Evolutionary conservation across 768 basidiomycete genomes (phyloP), one percentile per base, ranked within the genome.

Genomic region (Asterophora parasitica): DNA sequence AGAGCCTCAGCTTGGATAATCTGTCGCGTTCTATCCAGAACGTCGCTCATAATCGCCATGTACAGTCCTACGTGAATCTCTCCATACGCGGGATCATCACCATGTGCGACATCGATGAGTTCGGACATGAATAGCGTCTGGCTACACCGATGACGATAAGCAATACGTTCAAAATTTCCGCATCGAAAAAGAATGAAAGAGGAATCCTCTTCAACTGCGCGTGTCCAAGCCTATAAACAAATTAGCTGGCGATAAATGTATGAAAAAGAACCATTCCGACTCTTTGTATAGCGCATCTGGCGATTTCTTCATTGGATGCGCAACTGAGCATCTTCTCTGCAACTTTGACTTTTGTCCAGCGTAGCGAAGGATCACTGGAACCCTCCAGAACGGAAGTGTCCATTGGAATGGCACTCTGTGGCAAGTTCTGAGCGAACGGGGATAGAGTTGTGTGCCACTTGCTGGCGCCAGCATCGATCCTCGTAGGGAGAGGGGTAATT

Each of bases 71-170:
- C 16, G 6, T 60, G 57, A 15, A 60, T 16, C n/a, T 51, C 39
- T 15, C 47, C 43, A 31, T 58, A 60, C 5, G 39, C 44, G 15
- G 55, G 58, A 16, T 53, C 38, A 7, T 41, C 23, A 15, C 43
- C 44, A 4, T 35, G 31, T 0, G 43, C 13, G 28, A 57, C 16
- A 20, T 57, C 40, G 38, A 60, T 51, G 35, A 59, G 31, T 6
- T 54, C 52, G 2, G 58, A 58, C 19, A 58, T 17, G 33, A 43
- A 58, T 13, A 60, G 45, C 4, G 58, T 60, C 30, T 56, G 51
- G 10, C 27, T 52, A 9, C 15, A 16, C 17, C 58, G 58, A 44
- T 58, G 55, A 5, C 55, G 54, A 48, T 52, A 49, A n/a, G 49
- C 57, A 11, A 60, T 60, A n/a, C 49, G 20, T 31, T 60, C 54